A percentile compares a stretch with the other conserved stretches of the same genome.
phyloP scores from a whole-genome alignment of 1,284 basidiomycete genomes.

The Schizopora paradoxa region DNA sequence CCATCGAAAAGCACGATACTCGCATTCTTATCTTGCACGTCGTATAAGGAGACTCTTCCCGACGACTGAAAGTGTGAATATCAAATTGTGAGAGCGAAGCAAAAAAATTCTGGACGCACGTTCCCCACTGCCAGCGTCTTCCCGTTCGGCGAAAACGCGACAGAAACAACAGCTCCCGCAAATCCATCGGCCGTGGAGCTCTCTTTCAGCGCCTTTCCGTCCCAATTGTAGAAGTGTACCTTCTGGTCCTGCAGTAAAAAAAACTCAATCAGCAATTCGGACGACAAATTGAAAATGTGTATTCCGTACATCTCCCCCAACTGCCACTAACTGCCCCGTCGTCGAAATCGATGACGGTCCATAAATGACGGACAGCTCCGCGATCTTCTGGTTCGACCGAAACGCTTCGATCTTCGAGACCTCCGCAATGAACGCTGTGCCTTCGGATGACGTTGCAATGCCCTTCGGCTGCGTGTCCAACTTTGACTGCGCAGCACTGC shows the following conservation, averaged over 20 bases:
- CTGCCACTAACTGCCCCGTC: conserved; percentile 49
- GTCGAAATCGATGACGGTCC: conserved; percentile 55
- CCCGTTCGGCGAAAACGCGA: conserved; percentile 82
- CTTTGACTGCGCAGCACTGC: conserved; percentile 41
- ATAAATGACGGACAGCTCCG: conserved; percentile 49
- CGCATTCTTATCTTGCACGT: conserved; percentile 62
- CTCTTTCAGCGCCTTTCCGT: conserved; percentile 55
- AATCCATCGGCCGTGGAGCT: conserved; percentile 60
- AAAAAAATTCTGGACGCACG: conserved; percentile 36
- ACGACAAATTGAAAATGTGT: conserved; percentile 5
- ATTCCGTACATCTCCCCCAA: conserved; percentile 66
- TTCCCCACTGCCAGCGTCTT: conserved; percentile 76
- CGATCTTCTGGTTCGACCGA: conserved; percentile 60
- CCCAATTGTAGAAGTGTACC: conserved; percentile 68
- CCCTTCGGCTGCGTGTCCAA: conserved; percentile 67
- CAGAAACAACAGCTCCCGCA: conserved; percentile 64
- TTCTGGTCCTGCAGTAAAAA: conserved; percentile 59
- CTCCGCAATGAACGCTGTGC: conserved; percentile 72
- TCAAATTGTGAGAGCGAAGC: conserved; percentile 1
- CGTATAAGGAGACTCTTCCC: conserved; percentile 78
- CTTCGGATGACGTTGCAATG: conserved; percentile 55
- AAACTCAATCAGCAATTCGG: not conserved
- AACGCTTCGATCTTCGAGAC: conserved; percentile 62
- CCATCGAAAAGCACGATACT: conserved; percentile 18
- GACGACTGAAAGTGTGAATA: conserved; percentile 44